phyloP scores from a whole-genome alignment of 768 basidiomycete genomes.

The Mycena vitilis region DNA sequence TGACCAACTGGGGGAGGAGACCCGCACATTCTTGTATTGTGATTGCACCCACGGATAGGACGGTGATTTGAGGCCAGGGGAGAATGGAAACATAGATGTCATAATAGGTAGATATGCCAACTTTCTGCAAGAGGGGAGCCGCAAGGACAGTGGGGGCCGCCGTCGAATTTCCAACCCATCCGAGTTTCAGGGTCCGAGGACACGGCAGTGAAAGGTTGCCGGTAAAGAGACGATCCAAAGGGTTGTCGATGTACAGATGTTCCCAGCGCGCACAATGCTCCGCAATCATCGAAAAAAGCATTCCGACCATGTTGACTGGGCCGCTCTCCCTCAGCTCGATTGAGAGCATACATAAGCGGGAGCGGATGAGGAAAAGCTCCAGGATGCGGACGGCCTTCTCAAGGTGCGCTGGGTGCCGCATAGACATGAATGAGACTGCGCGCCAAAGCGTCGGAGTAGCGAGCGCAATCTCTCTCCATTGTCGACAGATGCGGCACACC shows the following conservation, averaged over 20 bases:
- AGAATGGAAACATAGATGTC: background rate
- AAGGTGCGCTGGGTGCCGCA: no score
- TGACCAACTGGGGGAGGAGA: background rate
- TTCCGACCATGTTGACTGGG: background rate
- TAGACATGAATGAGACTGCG: background rate
- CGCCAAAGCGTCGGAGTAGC: slow-evolving; percentile 13
- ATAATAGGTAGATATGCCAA: background rate
- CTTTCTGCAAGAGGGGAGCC: background rate
- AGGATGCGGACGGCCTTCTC: background rate
- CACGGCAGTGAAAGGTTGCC: background rate
- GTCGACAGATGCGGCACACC: slow-evolving; percentile 6
- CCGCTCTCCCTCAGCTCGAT: background rate
- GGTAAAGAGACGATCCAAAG: background rate
- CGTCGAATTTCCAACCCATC: background rate
- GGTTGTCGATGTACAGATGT: background rate
- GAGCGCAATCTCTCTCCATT: slow-evolving; percentile 7
- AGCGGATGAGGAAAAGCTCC: background rate
- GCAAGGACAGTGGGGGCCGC: background rate
- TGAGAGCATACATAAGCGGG: background rate
- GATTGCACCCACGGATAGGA: background rate
- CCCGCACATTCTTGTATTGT: no score
- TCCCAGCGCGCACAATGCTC: slow-evolving; percentile 7
- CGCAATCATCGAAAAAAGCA: background rate
- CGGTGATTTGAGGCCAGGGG: background rate
- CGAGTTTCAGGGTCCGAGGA: slow-evolving; percentile 6